Percentiles rank a stretch among this genome's conserved stretches.
phyloP scores from a whole-genome alignment of 371 early-diverging fungal species.

The Mucor velutinosus region DNA sequence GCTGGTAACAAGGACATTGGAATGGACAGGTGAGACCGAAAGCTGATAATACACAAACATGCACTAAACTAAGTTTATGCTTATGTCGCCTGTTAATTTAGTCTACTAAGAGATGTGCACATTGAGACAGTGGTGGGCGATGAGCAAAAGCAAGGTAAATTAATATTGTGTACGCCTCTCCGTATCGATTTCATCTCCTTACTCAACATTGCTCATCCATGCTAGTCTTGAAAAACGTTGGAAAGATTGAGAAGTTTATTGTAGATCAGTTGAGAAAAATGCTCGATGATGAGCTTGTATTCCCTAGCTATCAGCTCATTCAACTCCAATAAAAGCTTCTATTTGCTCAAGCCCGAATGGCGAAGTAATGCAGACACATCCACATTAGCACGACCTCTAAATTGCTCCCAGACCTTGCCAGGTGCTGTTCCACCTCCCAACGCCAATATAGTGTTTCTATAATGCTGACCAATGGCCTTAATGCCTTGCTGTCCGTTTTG shows the following conservation, averaged over 20 bases:
- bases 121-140: constrained; percentile 93
- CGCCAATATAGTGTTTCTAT: constrained; percentile 66
- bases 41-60: not conserved
- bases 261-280: constrained; percentile 86
- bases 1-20: constrained; percentile 27
- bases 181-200: not conserved
- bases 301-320: constrained; percentile 77
- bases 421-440: constrained; percentile 69
- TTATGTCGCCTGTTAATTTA: constrained; percentile 15
- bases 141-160: constrained; percentile 80
- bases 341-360: constrained; percentile 54
- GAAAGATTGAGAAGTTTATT: constrained; percentile 90
- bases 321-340: constrained; percentile 18
- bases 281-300: constrained; percentile 89
- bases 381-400: constrained; percentile 59
- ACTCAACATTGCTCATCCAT: not conserved
- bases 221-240: constrained; percentile 87
- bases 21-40: constrained; percentile 35
- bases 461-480: constrained; percentile 52
- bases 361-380: constrained; percentile 60
- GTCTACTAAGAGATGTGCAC: constrained; percentile 73
- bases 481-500: constrained; percentile 34
- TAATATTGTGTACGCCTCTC: not conserved
- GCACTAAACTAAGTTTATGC: not conserved
- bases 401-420: constrained; percentile 59